phyloP scores from a whole-genome alignment of 2,329 filamentous ascomycete species.

The Hypoxylon sp. region DNA sequence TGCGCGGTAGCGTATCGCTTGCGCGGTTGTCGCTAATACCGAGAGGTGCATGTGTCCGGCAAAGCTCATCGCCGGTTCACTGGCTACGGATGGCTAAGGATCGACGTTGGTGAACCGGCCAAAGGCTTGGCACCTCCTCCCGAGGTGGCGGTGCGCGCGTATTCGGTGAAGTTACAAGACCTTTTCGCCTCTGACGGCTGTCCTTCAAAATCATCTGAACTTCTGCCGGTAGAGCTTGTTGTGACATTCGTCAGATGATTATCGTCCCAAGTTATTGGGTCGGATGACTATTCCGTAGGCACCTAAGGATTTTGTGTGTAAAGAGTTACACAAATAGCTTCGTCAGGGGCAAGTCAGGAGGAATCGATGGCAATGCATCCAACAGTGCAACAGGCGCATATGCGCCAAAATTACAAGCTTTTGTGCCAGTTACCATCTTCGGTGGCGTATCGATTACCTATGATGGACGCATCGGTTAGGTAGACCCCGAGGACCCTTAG shows the following conservation, averaged over 20 bases:
- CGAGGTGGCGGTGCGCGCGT: slow-evolving; percentile 37
- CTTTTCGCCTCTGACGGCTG: background rate
- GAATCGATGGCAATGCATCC: slow-evolving; percentile 5
- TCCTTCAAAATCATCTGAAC: slow-evolving; percentile 1
- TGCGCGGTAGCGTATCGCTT: slow-evolving; percentile 26
- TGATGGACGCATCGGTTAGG: slow-evolving; percentile 4
- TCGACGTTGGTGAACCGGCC: slow-evolving; percentile 22
- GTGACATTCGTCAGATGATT: slow-evolving; percentile 9
- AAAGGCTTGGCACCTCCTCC: slow-evolving; percentile 33
- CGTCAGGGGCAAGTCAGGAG: background rate
- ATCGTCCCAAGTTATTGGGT: slow-evolving; percentile 8
- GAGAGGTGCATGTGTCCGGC: slow-evolving; percentile 26
- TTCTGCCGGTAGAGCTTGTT: slow-evolving; percentile 15
- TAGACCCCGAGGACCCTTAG: slow-evolving; percentile 3
- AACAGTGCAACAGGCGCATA: slow-evolving; percentile 12
- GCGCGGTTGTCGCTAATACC: slow-evolving; percentile 28
- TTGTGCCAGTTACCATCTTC: background rate
- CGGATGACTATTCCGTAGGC: no score
- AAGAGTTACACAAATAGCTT: slow-evolving; percentile 2
- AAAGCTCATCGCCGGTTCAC: slow-evolving; percentile 15
- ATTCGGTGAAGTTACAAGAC: slow-evolving; percentile 1
- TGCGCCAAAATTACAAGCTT: slow-evolving; percentile 12
- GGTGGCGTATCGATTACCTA: slow-evolving; percentile 21
- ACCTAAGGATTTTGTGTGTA: background rate
- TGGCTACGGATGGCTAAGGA: slow-evolving; percentile 31